phyloP scores from a whole-genome alignment of 2,329 filamentous ascomycete species.

The Arthroderma sp. region DNA sequence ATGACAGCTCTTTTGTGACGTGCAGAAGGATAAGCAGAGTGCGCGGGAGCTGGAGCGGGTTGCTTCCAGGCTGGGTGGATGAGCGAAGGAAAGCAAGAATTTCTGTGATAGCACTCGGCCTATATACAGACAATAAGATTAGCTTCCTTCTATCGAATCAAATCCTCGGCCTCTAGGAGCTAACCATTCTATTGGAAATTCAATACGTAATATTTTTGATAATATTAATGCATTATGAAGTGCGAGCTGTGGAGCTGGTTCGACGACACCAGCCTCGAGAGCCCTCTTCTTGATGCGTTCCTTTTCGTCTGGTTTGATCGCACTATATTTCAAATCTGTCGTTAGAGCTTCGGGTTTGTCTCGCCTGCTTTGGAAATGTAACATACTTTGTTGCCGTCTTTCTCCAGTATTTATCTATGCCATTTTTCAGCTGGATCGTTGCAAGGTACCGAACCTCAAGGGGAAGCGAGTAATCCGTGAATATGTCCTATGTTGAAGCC shows the following conservation, averaged over 20 bases:
- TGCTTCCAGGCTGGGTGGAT: conserved; percentile 38
- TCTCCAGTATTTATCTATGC: conserved; percentile 90
- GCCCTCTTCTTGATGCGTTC: conserved; percentile 59
- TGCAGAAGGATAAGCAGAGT: conserved; percentile 66
- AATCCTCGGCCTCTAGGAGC: conserved; percentile 2
- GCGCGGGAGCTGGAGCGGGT: conserved; percentile 55
- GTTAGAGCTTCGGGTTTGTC: neutral
- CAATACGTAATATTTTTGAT: conserved; percentile 77
- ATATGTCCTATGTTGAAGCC: conserved; percentile 50
- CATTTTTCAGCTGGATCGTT: conserved; percentile 91
- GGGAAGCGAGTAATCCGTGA: conserved; percentile 65
- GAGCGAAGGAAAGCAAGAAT: conserved; percentile 52
- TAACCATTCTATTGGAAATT: conserved; percentile 77
- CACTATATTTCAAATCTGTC: conserved; percentile 25
- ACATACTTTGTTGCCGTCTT: conserved; percentile 55
- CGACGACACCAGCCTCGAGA: conserved; percentile 62
- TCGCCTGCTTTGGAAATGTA: neutral
- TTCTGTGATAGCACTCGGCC: conserved; percentile 36
- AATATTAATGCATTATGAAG: conserved; percentile 78
- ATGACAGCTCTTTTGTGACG: conserved; percentile 80
- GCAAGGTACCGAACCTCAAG: conserved; percentile 73
- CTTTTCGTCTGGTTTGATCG: conserved; percentile 58
- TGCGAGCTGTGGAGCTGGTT: conserved; percentile 61
- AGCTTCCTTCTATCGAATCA: neutral
- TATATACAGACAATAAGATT: conserved; percentile 11